Evolutionary conservation across 495 filamentous ascomycete species (phyloP).

Genomic region (Talaromyces liani): DNA sequence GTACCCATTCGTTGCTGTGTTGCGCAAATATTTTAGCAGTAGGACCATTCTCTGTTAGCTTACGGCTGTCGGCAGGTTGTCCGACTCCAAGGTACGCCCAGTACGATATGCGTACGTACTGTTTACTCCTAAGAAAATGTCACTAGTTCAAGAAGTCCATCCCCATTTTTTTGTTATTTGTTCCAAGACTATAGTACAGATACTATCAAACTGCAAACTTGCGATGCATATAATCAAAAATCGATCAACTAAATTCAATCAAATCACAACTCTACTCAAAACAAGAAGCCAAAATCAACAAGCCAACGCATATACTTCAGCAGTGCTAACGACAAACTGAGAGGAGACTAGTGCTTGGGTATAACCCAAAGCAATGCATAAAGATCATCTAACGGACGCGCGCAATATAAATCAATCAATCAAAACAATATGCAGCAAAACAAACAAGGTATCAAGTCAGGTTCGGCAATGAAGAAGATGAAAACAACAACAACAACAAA

Average conservation of each 20-base stretch:
- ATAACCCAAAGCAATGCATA: slow-evolving; percentile 1
- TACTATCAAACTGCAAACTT: slow-evolving; percentile 1
- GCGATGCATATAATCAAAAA: slow-evolving; percentile 3
- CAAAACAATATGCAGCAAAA: background rate
- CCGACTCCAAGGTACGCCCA: background rate
- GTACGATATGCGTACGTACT: background rate
- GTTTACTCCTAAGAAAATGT: background rate
- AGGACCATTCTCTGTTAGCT: background rate
- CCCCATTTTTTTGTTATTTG: slow-evolving; percentile 1
- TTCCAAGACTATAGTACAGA: slow-evolving; percentile 6
- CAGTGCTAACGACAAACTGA: background rate
- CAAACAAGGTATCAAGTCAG: slow-evolving; percentile 4
- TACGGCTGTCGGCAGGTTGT: background rate
- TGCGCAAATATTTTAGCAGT: background rate
- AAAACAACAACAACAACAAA: slow-evolving; percentile 13
- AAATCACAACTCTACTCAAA: background rate
- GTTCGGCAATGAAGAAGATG: slow-evolving; percentile 14
- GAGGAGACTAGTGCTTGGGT: background rate
- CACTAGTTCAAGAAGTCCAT: background rate
- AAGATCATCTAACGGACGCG: background rate
- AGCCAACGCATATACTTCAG: background rate
- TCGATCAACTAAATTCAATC: slow-evolving; percentile 1
- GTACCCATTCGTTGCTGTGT: background rate
- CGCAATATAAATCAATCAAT: background rate
- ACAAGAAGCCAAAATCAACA: background rate